These are phyloP conservation scores for Aureobasidium namibiae DNA, from an alignment of 2,329 filamentous ascomycete genomes.

Conservation along the genomic window DNA sequence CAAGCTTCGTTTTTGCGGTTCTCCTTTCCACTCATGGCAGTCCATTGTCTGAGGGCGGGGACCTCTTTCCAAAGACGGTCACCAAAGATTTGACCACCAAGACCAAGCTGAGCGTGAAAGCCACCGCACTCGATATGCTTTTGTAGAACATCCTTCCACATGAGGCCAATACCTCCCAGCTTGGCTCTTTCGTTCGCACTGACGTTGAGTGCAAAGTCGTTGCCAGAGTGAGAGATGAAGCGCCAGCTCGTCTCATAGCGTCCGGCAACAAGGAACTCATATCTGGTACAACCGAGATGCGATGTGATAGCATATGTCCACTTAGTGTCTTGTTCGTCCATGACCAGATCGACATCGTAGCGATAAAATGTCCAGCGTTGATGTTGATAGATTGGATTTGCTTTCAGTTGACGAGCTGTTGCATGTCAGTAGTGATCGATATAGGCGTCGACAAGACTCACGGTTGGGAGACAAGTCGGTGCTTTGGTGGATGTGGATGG, in stretches of 20 bases:
- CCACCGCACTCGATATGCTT: slow-evolving; percentile 95
- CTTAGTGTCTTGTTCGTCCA: slow-evolving; percentile 75
- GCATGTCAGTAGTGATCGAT: slow-evolving; percentile 25
- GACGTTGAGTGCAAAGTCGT: slow-evolving; percentile 86
- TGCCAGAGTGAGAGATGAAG: slow-evolving; percentile 91
- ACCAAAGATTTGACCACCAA: slow-evolving; percentile 92
- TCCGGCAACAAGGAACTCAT: slow-evolving; percentile 92
- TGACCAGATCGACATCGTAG: slow-evolving; percentile 82
- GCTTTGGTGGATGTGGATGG: slow-evolving; percentile 90
- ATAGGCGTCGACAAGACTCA: background rate
- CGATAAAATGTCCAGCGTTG: slow-evolving; percentile 94
- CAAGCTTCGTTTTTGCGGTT: slow-evolving; percentile 83
- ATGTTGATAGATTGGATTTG: slow-evolving; percentile 76
- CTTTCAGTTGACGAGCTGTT: slow-evolving; percentile 60
- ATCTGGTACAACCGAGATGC: slow-evolving; percentile 92
- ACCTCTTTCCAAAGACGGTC: slow-evolving; percentile 96
- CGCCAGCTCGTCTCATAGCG: slow-evolving; percentile 87
- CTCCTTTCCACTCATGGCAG: slow-evolving; percentile 85
- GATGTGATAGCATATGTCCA: slow-evolving; percentile 99
- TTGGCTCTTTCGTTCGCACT: slow-evolving; percentile 76
- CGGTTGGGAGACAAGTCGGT: slow-evolving; percentile 83
- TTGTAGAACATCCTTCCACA: slow-evolving; percentile 99
- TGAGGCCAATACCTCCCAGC: slow-evolving; percentile 81
- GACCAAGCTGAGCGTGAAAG: slow-evolving; percentile 85
- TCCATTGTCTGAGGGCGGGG: slow-evolving; percentile 87